Percentiles rank a stretch among this genome's conserved stretches.
phyloP scores from a whole-genome alignment of 192 early-diverging fungal species.

The Obelidium mucronatum region DNA sequence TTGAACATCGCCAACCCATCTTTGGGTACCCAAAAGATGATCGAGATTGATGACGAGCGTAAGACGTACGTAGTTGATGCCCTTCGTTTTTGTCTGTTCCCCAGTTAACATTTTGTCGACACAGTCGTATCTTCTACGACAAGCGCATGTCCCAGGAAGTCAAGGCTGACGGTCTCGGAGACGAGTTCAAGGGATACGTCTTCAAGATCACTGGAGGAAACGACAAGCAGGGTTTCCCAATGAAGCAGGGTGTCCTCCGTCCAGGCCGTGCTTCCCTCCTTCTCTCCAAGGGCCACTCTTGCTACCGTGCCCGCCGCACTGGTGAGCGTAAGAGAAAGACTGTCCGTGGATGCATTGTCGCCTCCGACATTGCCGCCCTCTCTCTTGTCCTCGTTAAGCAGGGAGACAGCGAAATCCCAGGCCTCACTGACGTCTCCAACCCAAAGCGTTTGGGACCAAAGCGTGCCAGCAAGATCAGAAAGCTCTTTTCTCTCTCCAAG shows the following conservation, averaged over 20 bases:
- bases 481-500: constrained; percentile 98
- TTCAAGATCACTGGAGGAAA: constrained; percentile 99
- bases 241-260: constrained; percentile 97
- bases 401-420: constrained; percentile 95
- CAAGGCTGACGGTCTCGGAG: constrained; percentile 92
- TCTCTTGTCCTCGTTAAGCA: constrained; percentile 97
- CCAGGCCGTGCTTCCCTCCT: constrained; percentile 66
- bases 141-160: constrained; percentile 98
- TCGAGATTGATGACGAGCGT: constrained; percentile 98
- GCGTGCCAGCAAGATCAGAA: constrained; percentile 98
- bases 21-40: constrained; percentile 97
- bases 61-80: constrained; percentile 69
- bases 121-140: constrained; percentile 95
- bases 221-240: constrained; percentile 98
- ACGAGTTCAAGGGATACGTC: constrained; percentile 99
- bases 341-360: constrained; percentile 99
- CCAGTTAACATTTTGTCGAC: background rate
- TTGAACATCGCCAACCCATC: constrained; percentile 99
- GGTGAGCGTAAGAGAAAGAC: constrained; percentile 99
- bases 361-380: constrained; percentile 89
- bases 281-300: constrained; percentile 92
- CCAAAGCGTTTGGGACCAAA: constrained; percentile 99
- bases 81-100: background rate
- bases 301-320: constrained; percentile 95
- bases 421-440: constrained; percentile 88